Conservation (phyloP, 1,139 yeast genomes). For the Groenewaldozyma auringiensis region DNA sequence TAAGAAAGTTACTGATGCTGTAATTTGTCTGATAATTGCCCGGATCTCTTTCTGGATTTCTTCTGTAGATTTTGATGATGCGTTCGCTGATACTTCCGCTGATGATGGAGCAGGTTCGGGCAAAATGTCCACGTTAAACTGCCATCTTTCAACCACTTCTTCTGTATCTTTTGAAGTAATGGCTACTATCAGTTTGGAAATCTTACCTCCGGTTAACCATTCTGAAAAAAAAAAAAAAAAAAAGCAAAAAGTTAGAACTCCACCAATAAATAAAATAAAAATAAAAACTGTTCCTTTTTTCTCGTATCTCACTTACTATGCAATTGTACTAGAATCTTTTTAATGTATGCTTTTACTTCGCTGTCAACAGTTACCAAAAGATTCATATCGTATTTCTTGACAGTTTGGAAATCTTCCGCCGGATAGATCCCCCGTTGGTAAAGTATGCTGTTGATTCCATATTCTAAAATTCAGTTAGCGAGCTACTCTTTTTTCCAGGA, state of each 20-base stretch:
- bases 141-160: slow-evolving; percentile 80
- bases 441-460: slow-evolving; percentile 68
- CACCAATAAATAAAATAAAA: too few species aligned
- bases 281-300: not conserved
- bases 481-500: slow-evolving; percentile 3
- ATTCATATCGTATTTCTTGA: slow-evolving; percentile 73
- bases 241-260: not conserved
- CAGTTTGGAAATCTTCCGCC: slow-evolving; percentile 73
- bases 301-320: slow-evolving; percentile 35
- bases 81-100: slow-evolving; percentile 9
- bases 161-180: slow-evolving; percentile 61
- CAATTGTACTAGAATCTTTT: slow-evolving; percentile 63
- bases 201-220: slow-evolving; percentile 71
- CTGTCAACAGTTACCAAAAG: slow-evolving; percentile 68
- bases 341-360: slow-evolving; percentile 65
- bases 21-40: slow-evolving; percentile 78
- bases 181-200: slow-evolving; percentile 62
- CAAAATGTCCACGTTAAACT: slow-evolving; percentile 56
- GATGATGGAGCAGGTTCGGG: slow-evolving; percentile 7
- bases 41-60: slow-evolving; percentile 71
- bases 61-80: slow-evolving; percentile 35
- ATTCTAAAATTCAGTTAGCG: slow-evolving; percentile 37
- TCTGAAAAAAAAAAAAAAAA: too few species aligned
- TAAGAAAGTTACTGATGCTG: slow-evolving; percentile 78
- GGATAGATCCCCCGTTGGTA: slow-evolving; percentile 92